Evolutionary conservation across 345 rosid species (phyloP), one percentile per base, ranked within the genome.

Genomic region (Populus deltoides): DNA sequence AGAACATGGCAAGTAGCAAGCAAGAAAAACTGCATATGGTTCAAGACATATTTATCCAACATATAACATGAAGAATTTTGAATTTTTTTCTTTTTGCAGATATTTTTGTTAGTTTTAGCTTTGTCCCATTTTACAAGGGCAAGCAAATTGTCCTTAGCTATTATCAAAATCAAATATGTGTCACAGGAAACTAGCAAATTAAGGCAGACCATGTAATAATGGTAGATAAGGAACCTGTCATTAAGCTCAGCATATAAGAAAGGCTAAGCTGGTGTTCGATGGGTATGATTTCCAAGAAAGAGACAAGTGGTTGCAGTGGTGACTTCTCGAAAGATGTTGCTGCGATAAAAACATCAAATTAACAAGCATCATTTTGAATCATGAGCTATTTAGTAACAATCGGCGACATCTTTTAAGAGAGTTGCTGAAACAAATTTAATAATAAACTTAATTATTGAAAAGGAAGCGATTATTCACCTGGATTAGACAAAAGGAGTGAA

Each of bases 271-370:
- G 82, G 73, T 76, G 71, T 67, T 80, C 89, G 70, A 82, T 76
- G 0, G 93, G 96, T 72, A 87, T 85, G 84, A 86, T 20, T 72
- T 87, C 87, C 75, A 87, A 77, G 61, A 95, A 29, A 77, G 94
- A 85, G 76, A 82, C 49, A 71, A 92, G 85, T 74, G 90, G 75
- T 80, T 83, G 92, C 80, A 92, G 77, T 31, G 70, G 89, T 11
- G 97, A 92, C 80, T 78, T 81, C 67, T 78, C 81, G 78, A 88
- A 93, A 78, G 94, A 93, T 36, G 98, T 91, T 69, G 93, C 97
- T 96, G 93, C 76, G 81, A 45, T 55, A 78, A 75, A 61, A 81
- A 72, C 55, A 83, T 49, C 47, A 77, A 43, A 20, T 27, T n/a
- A 61, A 61, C 66, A 61, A 61, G 66, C 16, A 24, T 63, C 16